Evolutionary conservation across 1,284 basidiomycete species (phyloP).

Genomic region (Sanghuangporus weigelae): DNA sequence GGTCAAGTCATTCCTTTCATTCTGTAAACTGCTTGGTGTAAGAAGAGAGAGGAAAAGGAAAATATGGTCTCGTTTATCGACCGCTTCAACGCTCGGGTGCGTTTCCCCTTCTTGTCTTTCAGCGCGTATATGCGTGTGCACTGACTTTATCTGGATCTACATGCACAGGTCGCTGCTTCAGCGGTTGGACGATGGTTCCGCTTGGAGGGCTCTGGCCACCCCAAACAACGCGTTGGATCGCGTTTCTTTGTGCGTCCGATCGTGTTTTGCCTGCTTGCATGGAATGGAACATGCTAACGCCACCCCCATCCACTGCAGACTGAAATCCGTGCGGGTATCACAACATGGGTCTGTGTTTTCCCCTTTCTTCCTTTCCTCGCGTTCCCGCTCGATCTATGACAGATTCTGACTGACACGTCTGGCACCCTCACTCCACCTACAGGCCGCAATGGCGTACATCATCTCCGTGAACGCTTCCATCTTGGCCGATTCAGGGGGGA

Average conservation of each 20-base stretch:
- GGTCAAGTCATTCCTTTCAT: neutral
- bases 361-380: neutral
- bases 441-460: slow-evolving; percentile 70
- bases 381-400: neutral
- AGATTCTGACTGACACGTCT: neutral
- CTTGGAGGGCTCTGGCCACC: slow-evolving; percentile 78
- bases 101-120: neutral
- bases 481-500: slow-evolving; percentile 71
- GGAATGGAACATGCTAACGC: neutral
- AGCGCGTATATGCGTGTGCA: neutral
- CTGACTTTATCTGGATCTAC: neutral
- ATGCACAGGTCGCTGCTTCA: slow-evolving; percentile 61
- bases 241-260: slow-evolving; percentile 57
- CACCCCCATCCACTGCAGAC: slow-evolving; percentile 38
- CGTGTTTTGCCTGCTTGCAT: neutral
- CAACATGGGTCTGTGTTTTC: slow-evolving; percentile 62
- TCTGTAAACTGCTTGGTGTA: neutral
- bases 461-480: slow-evolving; percentile 85
- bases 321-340: slow-evolving; percentile 76
- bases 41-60: neutral
- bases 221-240: slow-evolving; percentile 69
- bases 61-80: slow-evolving; percentile 7
- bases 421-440: neutral
- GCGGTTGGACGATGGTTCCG: slow-evolving; percentile 77
- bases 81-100: slow-evolving; percentile 7